A percentile compares a stretch with the other conserved stretches of the same genome.
phyloP scores from a whole-genome alignment of 441 rosid species.

The Brassica balearica region DNA sequence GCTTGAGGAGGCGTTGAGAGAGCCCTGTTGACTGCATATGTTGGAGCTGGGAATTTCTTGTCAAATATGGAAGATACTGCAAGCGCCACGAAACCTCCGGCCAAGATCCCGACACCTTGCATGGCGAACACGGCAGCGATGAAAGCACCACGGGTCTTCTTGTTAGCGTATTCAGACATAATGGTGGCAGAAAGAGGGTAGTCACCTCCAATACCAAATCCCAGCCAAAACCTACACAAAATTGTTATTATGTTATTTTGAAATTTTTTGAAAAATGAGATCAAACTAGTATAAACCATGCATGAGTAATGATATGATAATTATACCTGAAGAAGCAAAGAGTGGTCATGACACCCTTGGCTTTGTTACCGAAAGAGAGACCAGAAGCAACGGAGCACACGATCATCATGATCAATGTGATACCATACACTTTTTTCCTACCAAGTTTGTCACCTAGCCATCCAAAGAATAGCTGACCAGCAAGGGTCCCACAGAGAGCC shows the following conservation, averaged over 20 bases:
- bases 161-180: constrained; percentile 3
- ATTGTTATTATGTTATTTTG: not conserved
- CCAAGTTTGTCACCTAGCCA: constrained; percentile 15
- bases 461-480: constrained; percentile 58
- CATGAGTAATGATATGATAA: not conserved
- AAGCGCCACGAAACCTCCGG: constrained; percentile 57
- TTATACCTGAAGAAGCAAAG: constrained; percentile 34
- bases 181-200: constrained; percentile 3
- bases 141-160: constrained; percentile 5
- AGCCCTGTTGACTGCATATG: not conserved
- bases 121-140: constrained; percentile 73
- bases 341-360: constrained; percentile 45
- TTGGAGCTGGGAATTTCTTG: constrained; percentile 35
- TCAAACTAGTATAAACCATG: not conserved
- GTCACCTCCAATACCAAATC: constrained; percentile 61
- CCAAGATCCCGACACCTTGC: constrained; percentile 75
- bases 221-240: constrained; percentile 62
- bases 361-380: constrained; percentile 7
- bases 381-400: constrained; percentile 14
- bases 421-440: constrained; percentile 19
- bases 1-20: constrained; percentile 55
- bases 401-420: constrained; percentile 30
- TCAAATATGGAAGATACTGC: not conserved
- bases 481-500: constrained; percentile 55
- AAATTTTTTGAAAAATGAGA: not conserved